Percentiles rank a stretch among this genome's conserved stretches.
These are phyloP conservation scores for Liriodendron chinense DNA, from an alignment of 164 flowering plant species.

Conservation along the genomic window DNA sequence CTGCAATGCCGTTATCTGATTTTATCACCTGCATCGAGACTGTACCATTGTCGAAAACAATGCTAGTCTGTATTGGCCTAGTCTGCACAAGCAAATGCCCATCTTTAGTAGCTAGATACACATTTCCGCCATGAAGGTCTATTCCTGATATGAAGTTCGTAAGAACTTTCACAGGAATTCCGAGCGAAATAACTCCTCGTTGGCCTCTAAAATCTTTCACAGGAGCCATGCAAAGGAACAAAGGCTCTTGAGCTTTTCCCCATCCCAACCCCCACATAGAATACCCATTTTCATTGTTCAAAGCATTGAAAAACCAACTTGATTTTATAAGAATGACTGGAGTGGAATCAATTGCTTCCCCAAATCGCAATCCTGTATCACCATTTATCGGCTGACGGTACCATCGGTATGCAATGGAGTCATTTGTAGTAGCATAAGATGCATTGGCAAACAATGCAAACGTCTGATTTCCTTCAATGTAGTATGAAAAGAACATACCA, in stretches of 20 bases:
- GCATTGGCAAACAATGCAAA: constrained; percentile 29
- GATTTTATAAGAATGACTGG: constrained; percentile 9
- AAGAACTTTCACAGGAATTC: constrained; percentile 34
- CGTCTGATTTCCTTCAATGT: constrained; percentile 25
- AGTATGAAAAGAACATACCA: constrained; percentile 50
- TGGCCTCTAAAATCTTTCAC: constrained; percentile 20
- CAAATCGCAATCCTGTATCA: constrained; percentile 35
- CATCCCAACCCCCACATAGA: constrained; percentile 33
- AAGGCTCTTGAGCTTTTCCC: constrained; percentile 21
- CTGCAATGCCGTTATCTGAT: constrained; percentile 7
- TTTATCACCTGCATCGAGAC: constrained; percentile 22
- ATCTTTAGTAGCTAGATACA: constrained; percentile 39
- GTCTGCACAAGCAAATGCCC: constrained; percentile 29
- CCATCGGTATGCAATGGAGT: constrained; percentile 19
- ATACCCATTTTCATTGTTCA: constrained; percentile 25
- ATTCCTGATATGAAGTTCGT: constrained; percentile 18
- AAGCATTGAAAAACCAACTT: constrained; percentile 42
- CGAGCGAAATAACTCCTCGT: constrained; percentile 49
- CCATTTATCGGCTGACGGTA: constrained; percentile 35
- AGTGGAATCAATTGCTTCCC: constrained; percentile 17
- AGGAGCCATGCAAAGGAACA: constrained; percentile 30
- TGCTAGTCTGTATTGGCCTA: constrained; percentile 26
- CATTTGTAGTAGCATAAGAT: neutral
- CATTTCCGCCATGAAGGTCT: constrained; percentile 29
- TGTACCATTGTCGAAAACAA: constrained; percentile 11